phyloP scores from a whole-genome alignment of 2,329 filamentous ascomycete genomes.

The Aspergillus japonicus region DNA sequence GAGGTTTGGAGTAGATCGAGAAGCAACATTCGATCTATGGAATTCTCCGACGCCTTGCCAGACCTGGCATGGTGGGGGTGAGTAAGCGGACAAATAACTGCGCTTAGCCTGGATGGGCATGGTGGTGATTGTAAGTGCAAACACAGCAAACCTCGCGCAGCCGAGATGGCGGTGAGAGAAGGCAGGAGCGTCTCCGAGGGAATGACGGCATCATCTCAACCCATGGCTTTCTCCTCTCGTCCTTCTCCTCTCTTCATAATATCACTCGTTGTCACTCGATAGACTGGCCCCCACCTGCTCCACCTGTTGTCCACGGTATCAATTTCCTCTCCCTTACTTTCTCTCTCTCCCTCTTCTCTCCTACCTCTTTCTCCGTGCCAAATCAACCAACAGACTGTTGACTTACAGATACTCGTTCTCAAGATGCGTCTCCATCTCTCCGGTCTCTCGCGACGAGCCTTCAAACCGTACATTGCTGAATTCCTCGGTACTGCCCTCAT shows the following conservation, averaged over 20 bases:
- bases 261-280: background rate
- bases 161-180: too few species aligned
- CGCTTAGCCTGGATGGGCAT: too few species aligned
- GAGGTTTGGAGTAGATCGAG: too few species aligned
- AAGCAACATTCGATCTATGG: too few species aligned
- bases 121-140: too few species aligned
- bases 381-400: background rate
- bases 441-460: slow-evolving; percentile 15
- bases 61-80: too few species aligned
- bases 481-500: slow-evolving; percentile 34
- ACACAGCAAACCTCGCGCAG: too few species aligned
- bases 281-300: background rate
- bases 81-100: too few species aligned
- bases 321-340: background rate
- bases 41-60: too few species aligned
- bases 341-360: background rate
- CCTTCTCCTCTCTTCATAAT: too few species aligned
- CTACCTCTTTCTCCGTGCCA: background rate
- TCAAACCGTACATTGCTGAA: slow-evolving; percentile 30
- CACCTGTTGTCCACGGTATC: background rate
- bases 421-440: slow-evolving; percentile 13
- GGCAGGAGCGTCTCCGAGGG: too few species aligned
- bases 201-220: background rate
- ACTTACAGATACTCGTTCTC: background rate
- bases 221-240: too few species aligned